Base-by-base conservation (phyloP, 106 monocot species). In the Alisma plantagoaquatica region DNA sequence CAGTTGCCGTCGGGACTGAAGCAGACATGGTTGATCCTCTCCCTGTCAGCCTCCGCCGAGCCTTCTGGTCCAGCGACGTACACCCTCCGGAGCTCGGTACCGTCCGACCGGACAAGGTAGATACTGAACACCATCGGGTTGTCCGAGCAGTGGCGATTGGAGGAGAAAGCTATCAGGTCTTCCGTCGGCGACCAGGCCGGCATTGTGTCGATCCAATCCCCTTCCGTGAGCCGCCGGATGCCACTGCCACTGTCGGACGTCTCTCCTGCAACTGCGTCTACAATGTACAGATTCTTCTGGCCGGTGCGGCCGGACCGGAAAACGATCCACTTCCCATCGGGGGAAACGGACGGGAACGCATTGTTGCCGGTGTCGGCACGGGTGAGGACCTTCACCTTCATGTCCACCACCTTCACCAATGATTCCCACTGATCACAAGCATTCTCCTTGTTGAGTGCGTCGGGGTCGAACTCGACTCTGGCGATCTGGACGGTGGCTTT, bases 151-250 rank as follows among this genome's bases (percentile, higher is more conserved):
- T 94, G 87, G 16, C 77, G 66, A 78, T 96, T 84, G 5, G 94
- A 96, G 0, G 94, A 87, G 73, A 96, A 96, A 2, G 81, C 94
- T 43, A 96, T 88, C 9, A 74, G 63, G 26, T 72, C 33, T n/a
- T 84, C 88, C 41, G 71, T 62, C 27, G 88, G 87, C 1, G 94
- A 96, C 94, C 94, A 96, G 46, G 42, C n/a, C n/a, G 80, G 83
- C 94, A 94, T 94, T 23, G 94, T 94, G 57, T 94, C 84, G 27
- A 76, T 63, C 77, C 94, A 94, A 1, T 75, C 83, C 19, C 94
- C 94, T 7, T 80, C 64, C 11, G 87, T 94, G 12, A 94, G 48
- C 33, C 56, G 56, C 43, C 75, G 63, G 16, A 87, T 74, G 6
- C 67, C 84, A 1, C 62, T 55, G 16, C 43, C 51, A 7, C 46